Evolutionary conservation across 2,329 filamentous ascomycete genomes (phyloP).

Genomic region (Diaporthe destruens): DNA sequence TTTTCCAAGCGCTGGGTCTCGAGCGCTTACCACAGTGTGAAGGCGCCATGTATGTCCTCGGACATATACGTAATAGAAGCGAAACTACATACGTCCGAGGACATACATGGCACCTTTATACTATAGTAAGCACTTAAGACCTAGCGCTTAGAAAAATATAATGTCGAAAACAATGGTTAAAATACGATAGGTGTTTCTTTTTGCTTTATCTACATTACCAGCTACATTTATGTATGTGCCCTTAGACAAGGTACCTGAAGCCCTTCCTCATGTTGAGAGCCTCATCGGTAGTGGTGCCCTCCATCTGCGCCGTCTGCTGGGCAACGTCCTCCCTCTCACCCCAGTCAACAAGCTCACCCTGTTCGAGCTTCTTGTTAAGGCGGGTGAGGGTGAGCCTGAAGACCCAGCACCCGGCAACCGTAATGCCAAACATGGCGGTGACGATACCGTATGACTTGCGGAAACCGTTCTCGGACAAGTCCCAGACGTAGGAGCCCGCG

Average conservation of each 20-base stretch:
- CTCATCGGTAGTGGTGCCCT: slow-evolving; percentile 58
- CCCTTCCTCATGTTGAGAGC: slow-evolving; percentile 60
- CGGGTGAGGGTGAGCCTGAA: slow-evolving; percentile 61
- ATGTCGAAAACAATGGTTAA: too few relatives aligned
- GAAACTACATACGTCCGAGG: too few relatives aligned
- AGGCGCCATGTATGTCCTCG: too few relatives aligned
- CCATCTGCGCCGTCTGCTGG: slow-evolving; percentile 55
- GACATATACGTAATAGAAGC: too few relatives aligned
- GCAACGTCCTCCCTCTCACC: slow-evolving; percentile 54
- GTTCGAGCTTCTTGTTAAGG: slow-evolving; percentile 62
- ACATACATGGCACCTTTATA: too few relatives aligned
- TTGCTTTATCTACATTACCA: slow-evolving; percentile 3
- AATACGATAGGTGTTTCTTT: too few relatives aligned
- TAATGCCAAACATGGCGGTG: slow-evolving; percentile 72
- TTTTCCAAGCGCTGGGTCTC: too few relatives aligned
- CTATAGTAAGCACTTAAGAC: too few relatives aligned
- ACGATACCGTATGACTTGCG: slow-evolving; percentile 75
- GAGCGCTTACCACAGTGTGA: too few relatives aligned
- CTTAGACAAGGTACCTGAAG: slow-evolving; percentile 61
- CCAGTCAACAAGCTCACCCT: slow-evolving; percentile 54
- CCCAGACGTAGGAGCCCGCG: slow-evolving; percentile 74
- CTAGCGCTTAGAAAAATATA: too few relatives aligned
- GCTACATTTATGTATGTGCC: background rate
- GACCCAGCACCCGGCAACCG: slow-evolving; percentile 63
- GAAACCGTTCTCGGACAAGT: slow-evolving; percentile 69